A percentile compares a stretch with the other conserved stretches of the same genome.
These are phyloP conservation scores for Fallopia convolvulus DNA, from an alignment of 148 eudicot species.

Conservation along the genomic window DNA sequence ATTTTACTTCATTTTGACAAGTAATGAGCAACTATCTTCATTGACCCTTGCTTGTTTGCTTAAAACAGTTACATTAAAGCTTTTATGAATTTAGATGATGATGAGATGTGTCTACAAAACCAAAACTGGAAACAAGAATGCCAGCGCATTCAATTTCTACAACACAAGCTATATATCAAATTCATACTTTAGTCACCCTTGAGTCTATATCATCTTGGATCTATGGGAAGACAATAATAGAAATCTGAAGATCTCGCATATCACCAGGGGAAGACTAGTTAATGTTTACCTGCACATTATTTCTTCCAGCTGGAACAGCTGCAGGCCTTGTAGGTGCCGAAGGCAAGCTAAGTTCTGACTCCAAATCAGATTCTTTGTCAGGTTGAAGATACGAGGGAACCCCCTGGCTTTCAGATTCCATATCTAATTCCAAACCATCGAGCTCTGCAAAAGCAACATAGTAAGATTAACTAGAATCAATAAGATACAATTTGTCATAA, in stretches of 20 bases:
- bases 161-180: neutral
- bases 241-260: neutral
- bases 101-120: neutral
- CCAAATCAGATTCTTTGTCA: conserved; percentile 62
- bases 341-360: conserved; percentile 77
- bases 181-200: neutral
- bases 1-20: neutral
- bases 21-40: neutral
- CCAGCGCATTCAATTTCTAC: neutral
- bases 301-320: conserved; percentile 56
- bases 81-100: neutral
- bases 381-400: conserved; percentile 95
- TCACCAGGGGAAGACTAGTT: neutral
- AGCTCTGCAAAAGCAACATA: conserved; percentile 47
- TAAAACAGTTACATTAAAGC: no score
- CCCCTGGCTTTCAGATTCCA: conserved; percentile 79
- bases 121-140: neutral
- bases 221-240: neutral
- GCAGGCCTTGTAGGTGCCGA: conserved; percentile 68
- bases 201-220: neutral
- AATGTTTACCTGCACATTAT: conserved; percentile 48
- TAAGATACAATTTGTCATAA: neutral
- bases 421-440: conserved; percentile 90
- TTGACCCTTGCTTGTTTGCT: neutral
- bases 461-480: neutral